A percentile compares a stretch with the other conserved stretches of the same genome.
These are phyloP conservation scores for Solanum tacnaense DNA, from an alignment of 257 asterid genomes.

Conservation along the genomic window DNA sequence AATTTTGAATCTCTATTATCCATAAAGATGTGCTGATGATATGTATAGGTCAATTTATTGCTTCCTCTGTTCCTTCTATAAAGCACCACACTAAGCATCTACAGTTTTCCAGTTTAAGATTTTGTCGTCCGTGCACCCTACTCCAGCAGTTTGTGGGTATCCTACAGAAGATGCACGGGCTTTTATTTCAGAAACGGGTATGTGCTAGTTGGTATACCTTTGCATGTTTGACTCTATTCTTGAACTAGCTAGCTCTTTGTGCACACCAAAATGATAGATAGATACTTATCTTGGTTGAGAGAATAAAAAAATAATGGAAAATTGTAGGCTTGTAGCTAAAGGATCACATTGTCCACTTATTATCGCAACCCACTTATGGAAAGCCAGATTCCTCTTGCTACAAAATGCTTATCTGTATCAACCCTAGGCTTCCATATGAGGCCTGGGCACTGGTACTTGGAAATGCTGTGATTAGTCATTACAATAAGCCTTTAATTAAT, in stretches of 20 bases:
- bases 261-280: neutral
- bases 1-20: neutral
- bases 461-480: neutral
- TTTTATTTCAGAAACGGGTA: constrained; percentile 78
- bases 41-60: neutral
- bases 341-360: neutral
- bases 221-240: neutral
- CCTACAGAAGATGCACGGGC: constrained; percentile 82
- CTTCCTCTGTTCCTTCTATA: neutral
- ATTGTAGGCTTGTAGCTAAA: neutral
- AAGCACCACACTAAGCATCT: neutral
- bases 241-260: neutral
- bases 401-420: neutral
- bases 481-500: neutral
- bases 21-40: neutral
- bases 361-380: neutral
- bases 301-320: neutral
- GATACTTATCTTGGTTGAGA: neutral
- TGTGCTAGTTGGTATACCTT: neutral
- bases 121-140: constrained; percentile 88
- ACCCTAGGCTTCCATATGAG: neutral
- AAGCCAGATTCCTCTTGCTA: neutral
- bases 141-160: constrained; percentile 98
- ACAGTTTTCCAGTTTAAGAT: constrained; percentile 57
- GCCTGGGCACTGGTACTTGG: neutral